A percentile compares a stretch with the other conserved stretches of the same genome.
phyloP scores from a whole-genome alignment of 495 filamentous ascomycete species.

The Delitschia confertaspora region DNA sequence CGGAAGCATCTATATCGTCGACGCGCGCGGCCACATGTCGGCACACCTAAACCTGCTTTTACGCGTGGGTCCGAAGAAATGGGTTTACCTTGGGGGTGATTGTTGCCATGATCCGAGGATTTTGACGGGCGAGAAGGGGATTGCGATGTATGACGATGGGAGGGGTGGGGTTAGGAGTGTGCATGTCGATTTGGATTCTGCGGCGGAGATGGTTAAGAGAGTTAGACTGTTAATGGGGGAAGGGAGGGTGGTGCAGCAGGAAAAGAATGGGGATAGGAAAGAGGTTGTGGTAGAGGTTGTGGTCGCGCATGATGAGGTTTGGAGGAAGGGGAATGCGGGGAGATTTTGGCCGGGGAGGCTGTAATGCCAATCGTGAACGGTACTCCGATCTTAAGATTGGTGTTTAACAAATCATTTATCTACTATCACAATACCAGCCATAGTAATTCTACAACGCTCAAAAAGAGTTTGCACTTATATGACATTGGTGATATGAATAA shows the following conservation, averaged over 20 bases:
- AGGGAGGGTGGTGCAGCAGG: too few species aligned
- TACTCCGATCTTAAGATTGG: too few species aligned
- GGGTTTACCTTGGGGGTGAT: slow-evolving; percentile 35
- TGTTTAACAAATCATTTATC: too few species aligned
- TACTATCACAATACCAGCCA: too few species aligned
- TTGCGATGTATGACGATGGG: slow-evolving; percentile 31
- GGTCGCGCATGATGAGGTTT: slow-evolving; percentile 33
- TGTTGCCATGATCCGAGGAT: slow-evolving; percentile 34
- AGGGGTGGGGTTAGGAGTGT: slow-evolving; percentile 29
- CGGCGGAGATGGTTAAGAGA: slow-evolving; percentile 26
- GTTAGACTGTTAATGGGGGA: slow-evolving; percentile 23
- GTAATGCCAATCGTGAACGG: too few species aligned
- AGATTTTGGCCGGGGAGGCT: slow-evolving; percentile 23
- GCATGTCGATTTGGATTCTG: slow-evolving; percentile 30
- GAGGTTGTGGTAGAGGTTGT: slow-evolving; percentile 31
- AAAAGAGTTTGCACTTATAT: too few species aligned
- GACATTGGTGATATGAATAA: too few species aligned
- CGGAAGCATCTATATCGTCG: slow-evolving; percentile 31
- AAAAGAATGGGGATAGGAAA: slow-evolving; percentile 9
- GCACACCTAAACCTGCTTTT: slow-evolving; percentile 34
- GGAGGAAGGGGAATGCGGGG: slow-evolving; percentile 30
- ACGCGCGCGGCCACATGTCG: slow-evolving; percentile 33
- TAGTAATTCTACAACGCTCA: too few species aligned
- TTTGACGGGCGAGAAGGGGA: slow-evolving; percentile 32
- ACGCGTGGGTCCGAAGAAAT: slow-evolving; percentile 26